Conservation (phyloP, 148 eudicot species). For the Rhododendron ovatum region DNA sequence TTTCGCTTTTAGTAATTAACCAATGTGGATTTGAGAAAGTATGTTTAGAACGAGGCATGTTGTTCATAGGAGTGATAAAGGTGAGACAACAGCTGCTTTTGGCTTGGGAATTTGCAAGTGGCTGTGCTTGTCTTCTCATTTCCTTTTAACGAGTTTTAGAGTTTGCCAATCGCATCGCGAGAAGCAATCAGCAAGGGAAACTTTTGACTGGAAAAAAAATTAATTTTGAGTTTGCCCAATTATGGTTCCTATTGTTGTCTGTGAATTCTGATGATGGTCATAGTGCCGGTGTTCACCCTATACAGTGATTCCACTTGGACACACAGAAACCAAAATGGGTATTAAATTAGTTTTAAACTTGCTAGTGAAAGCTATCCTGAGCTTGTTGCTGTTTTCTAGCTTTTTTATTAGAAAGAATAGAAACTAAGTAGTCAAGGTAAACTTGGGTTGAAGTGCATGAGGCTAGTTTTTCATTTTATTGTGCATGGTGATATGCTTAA, state of each 20-base stretch:
- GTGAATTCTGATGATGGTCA: background rate
- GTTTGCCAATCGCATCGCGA: background rate
- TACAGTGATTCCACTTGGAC: background rate
- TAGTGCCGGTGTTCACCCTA: background rate
- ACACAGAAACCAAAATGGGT: background rate
- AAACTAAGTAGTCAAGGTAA: background rate
- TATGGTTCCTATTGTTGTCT: background rate
- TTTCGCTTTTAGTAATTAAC: background rate
- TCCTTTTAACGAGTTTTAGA: background rate
- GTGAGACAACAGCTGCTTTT: background rate
- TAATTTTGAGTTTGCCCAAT: background rate
- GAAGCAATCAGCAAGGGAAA: background rate
- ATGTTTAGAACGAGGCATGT: background rate
- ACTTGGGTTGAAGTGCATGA: background rate
- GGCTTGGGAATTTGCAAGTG: background rate
- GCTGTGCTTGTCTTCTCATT: background rate
- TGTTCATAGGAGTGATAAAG: background rate
- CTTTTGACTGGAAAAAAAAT: background rate
- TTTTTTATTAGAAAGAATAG: background rate
- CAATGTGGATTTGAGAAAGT: background rate
- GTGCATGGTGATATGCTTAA: background rate
- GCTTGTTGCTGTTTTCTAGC: background rate
- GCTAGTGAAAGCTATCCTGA: background rate
- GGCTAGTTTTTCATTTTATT: background rate
- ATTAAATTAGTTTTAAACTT: background rate